Base-by-base conservation (phyloP, 768 basidiomycete species). In the Hebeloma cylindrosporum region DNA sequence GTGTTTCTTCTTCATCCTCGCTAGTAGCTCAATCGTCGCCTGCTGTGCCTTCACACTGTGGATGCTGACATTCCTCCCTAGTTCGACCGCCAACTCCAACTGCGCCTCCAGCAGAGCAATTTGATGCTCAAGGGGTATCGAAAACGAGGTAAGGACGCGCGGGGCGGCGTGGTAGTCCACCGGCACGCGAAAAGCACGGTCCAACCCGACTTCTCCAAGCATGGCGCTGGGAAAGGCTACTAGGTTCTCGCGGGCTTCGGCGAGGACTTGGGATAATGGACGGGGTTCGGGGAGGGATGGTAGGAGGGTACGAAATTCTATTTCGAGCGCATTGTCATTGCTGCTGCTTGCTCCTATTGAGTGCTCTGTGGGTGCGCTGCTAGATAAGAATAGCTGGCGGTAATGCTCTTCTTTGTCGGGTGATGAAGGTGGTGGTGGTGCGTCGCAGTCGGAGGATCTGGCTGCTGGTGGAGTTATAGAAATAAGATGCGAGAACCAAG, bases 191-290 rank as follows among this genome's bases (percentile, higher is more conserved):
- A 87, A 88, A 11, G 73, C 70, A 18, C 87, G 80, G 65, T 99
- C 95, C 27, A 99, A 65, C 2, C 95, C 95, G 5, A 98, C 85
- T 67, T 99, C 95, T 29, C 95, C 95, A 1, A 99, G 69, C 81
- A 96, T 87, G 8, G 90, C 84, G 29, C 68, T 59, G 2, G 88
- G 81, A 53, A 83, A 83, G 2, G 62, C 60, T n/a, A 53, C 50
- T 11, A 97, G 74, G 60, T 86, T 77, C 5, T 51, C 47, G 36
- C 81, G 78, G 39, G 97, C 63, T 18, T 80, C 77, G 7, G 59
- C 50, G 13, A 95, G 62, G 25, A 93, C 57, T n/a, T 78, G 67
- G 6, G 57, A 51, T 17, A 95, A 73, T 0, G 78, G 64, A 8
- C 74, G 72, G 0, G 94, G 95, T 7, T 85, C 78, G 0, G 93